Evolutionary conservation across 2,329 filamentous ascomycete genomes (phyloP), one percentile per base, ranked within the genome.

Genomic region (Neodidymelliopsis sp.): DNA sequence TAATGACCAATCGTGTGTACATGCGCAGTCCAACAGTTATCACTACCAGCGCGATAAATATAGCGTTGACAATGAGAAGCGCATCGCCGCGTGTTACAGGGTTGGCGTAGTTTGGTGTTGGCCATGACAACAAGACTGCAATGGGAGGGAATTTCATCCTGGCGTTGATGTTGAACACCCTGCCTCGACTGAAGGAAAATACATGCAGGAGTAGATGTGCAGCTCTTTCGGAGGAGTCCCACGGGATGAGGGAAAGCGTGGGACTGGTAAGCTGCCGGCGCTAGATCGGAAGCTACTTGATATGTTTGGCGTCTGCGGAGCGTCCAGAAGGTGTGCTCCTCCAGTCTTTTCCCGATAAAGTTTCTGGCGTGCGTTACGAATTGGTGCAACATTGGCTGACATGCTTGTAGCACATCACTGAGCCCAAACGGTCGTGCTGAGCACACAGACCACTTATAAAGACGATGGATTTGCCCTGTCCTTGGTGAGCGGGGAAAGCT

Each of bases 1-100:
- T 77, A 20, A 77, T 63, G 4, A 62, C 57, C 6, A 74, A 42
- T 4, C 76, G 67, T 9, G 72, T 74, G 49, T 76, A 77, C 22
- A 77, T 49, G 9, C 77, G 64, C 11, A 75, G 56, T 6, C 49
- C 48, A 0, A 78, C 73, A 3, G 69, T 62, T 7, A 74, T 37
- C 5, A 69, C 48, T 13, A 73, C 70, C 12, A 78, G 50, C 5
- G 59, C 38, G 27, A 76, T 69, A 50, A 76, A 71, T 18, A 76
- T 55, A 24, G 66, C 52, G 57, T 77, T 74, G 29, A 75, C 55
- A 7, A 76, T 64, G 20, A 77, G 37, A 4, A 77, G 63, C 2
- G 71, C 69, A 40, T 69, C 52, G 20, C 76, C 75, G 43, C 73
- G 65, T 2, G 70, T 76, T 2, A 54, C 54, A 0, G 75, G 75